phyloP scores from a whole-genome alignment of 1,284 basidiomycete species.

The Irpex sp. region DNA sequence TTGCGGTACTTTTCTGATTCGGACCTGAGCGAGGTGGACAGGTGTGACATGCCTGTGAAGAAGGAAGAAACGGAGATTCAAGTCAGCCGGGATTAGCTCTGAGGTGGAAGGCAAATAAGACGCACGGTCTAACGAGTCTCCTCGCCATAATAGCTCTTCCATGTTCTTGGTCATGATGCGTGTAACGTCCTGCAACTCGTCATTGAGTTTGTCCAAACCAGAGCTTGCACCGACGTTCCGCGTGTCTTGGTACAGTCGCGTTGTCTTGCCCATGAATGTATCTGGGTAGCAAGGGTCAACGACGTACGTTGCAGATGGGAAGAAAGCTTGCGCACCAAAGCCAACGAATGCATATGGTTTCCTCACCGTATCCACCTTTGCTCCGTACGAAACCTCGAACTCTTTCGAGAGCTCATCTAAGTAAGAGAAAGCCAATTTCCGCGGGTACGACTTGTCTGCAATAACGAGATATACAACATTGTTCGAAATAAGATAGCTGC shows the following conservation, averaged over 20 bases:
- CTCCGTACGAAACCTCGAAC: conserved; percentile 88
- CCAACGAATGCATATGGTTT: conserved; percentile 96
- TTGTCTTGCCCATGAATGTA: conserved; percentile 98
- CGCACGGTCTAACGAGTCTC: conserved; percentile 92
- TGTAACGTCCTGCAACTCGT: conserved; percentile 96
- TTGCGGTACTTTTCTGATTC: conserved; percentile 98
- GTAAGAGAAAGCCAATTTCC: conserved; percentile 97
- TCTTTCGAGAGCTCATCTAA: conserved; percentile 97
- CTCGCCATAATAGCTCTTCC: conserved; percentile 98
- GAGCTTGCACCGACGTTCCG: conserved; percentile 79
- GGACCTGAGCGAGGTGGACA: conserved; percentile 95
- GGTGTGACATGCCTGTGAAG: conserved; percentile 86
- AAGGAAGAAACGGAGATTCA: background rate
- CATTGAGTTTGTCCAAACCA: conserved; percentile 86
- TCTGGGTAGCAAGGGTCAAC: conserved; percentile 45
- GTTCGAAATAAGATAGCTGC: conserved; percentile 90
- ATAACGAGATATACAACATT: conserved; percentile 96
- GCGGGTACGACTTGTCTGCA: conserved; percentile 94
- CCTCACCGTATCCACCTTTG: conserved; percentile 80
- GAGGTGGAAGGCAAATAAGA: conserved; percentile 9
- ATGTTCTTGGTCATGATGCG: conserved; percentile 99
- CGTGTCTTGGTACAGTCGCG: conserved; percentile 92
- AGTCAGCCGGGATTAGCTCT: background rate
- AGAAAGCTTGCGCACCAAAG: conserved; percentile 63
- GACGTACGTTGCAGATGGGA: background rate